A percentile compares a stretch with the other conserved stretches of the same genome.
These are phyloP conservation scores for Globisporangium spiculum DNA, from an alignment of 352 stramenopile genomes.

Conservation along the genomic window DNA sequence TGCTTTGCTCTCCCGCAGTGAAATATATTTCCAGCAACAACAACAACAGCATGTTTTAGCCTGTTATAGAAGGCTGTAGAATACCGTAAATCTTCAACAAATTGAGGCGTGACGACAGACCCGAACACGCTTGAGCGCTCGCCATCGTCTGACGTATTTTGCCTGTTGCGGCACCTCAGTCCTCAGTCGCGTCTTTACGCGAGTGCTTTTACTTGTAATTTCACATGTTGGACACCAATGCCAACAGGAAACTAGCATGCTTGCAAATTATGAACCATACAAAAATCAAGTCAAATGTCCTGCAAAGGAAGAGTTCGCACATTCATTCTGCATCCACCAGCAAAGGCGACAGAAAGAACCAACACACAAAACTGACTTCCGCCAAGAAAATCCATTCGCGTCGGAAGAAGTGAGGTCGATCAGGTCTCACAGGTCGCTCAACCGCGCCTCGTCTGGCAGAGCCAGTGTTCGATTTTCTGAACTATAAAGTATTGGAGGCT, in stretches of 20 bases:
- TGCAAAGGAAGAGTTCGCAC: not conserved
- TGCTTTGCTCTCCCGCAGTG: no score
- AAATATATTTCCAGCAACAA: not conserved
- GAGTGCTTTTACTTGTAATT: not conserved
- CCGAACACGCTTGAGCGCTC: not conserved
- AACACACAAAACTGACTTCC: not conserved
- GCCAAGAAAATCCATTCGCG: constrained; percentile 18
- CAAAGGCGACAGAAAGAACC: not conserved
- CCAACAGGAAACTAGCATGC: not conserved
- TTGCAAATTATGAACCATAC: not conserved
- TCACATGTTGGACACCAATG: not conserved
- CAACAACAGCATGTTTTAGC: not conserved
- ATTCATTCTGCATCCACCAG: not conserved
- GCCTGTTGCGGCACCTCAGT: not conserved
- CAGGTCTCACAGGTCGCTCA: not conserved
- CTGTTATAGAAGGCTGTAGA: not conserved
- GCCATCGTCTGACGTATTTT: not conserved
- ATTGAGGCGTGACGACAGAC: not conserved
- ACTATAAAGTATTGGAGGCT: not conserved
- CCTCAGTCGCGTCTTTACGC: not conserved
- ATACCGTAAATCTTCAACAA: constrained; percentile 4
- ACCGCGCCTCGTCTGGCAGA: not conserved
- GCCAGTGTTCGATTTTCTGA: not conserved
- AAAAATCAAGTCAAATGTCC: not conserved
- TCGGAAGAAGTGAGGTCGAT: not conserved